These are phyloP conservation scores for Russula vinacea DNA, from an alignment of 768 basidiomycete genomes.

Conservation along the genomic window DNA sequence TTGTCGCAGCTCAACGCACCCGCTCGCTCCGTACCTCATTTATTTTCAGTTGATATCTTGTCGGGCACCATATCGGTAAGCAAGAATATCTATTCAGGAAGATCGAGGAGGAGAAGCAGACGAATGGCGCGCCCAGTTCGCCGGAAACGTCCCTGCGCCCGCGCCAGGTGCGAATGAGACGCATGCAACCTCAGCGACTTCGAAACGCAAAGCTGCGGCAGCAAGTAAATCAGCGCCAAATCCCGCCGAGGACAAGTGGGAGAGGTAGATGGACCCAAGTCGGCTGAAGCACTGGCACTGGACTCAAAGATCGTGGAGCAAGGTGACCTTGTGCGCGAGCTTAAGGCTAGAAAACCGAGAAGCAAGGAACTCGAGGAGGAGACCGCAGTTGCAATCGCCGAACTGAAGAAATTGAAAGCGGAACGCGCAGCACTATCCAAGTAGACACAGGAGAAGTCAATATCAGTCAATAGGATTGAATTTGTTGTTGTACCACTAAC, in stretches of 20 bases:
- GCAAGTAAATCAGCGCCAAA: constrained; percentile 47
- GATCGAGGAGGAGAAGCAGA: constrained; percentile 89
- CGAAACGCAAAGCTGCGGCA: constrained; percentile 50
- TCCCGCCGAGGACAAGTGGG: constrained; percentile 38
- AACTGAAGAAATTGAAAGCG: constrained; percentile 62
- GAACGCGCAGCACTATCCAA: constrained; percentile 44
- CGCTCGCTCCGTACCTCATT: constrained; percentile 70
- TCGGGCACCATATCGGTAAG: constrained; percentile 76
- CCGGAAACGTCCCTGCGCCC: constrained; percentile 52
- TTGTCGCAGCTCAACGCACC: constrained; percentile 87
- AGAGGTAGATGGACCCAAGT: constrained; percentile 54
- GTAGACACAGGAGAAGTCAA: constrained; percentile 7
- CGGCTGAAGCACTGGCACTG: constrained; percentile 65
- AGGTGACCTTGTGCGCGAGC: constrained; percentile 63
- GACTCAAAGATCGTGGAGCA: constrained; percentile 76
- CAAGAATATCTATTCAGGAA: constrained; percentile 91
- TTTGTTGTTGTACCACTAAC: constrained; percentile 9
- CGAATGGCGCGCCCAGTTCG: constrained; percentile 75
- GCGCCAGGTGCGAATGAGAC: constrained; percentile 41
- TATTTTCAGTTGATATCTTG: constrained; percentile 76
- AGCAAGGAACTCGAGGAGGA: constrained; percentile 59
- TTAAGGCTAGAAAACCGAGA: constrained; percentile 65
- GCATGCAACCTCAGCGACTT: constrained; percentile 49
- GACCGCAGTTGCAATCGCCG: constrained; percentile 57
- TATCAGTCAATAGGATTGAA: constrained; percentile 1